These are phyloP conservation scores for Mortierella sp. DNA, from an alignment of 371 early-diverging fungal genomes.

Conservation along the genomic window DNA sequence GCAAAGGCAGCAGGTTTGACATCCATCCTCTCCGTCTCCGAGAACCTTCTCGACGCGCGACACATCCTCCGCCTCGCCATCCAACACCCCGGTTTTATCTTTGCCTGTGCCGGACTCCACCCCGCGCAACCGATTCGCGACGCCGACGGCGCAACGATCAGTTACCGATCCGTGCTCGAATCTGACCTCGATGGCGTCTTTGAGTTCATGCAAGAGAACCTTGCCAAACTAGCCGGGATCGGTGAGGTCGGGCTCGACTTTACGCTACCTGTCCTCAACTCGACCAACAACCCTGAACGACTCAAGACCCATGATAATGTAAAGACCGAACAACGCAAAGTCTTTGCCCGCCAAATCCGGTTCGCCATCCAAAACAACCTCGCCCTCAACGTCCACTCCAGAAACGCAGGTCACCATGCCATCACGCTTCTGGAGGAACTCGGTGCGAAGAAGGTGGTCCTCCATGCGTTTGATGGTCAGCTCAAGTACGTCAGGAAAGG, in stretches of 20 bases:
- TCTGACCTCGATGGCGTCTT: constrained; percentile 59
- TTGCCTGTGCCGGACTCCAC: constrained; percentile 62
- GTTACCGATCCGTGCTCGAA: constrained; percentile 56
- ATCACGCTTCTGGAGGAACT: constrained; percentile 66
- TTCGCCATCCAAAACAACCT: constrained; percentile 66
- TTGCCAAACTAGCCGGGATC: constrained; percentile 55
- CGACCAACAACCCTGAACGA: constrained; percentile 31
- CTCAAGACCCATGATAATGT: constrained; percentile 56
- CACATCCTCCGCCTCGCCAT: constrained; percentile 58
- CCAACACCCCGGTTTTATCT: constrained; percentile 58
- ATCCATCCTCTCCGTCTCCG: constrained; percentile 62
- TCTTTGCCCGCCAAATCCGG: constrained; percentile 67
- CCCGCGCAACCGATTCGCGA: constrained; percentile 60
- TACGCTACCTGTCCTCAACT: constrained; percentile 68
- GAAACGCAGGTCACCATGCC: constrained; percentile 80
- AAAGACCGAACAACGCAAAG: constrained; percentile 66
- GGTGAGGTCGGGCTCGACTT: constrained; percentile 82
- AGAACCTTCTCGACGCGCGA: constrained; percentile 60
- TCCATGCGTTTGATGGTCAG: constrained; percentile 83
- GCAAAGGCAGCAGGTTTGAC: constrained; percentile 58
- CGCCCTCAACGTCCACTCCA: constrained; percentile 78
- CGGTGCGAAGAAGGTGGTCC: constrained; percentile 63
- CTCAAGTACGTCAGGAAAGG: constrained; percentile 63
- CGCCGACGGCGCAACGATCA: constrained; percentile 48
- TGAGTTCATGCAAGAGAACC: constrained; percentile 57